Base-by-base conservation (phyloP, 139 green algal genomes). In the Trebouxia sp. region DNA sequence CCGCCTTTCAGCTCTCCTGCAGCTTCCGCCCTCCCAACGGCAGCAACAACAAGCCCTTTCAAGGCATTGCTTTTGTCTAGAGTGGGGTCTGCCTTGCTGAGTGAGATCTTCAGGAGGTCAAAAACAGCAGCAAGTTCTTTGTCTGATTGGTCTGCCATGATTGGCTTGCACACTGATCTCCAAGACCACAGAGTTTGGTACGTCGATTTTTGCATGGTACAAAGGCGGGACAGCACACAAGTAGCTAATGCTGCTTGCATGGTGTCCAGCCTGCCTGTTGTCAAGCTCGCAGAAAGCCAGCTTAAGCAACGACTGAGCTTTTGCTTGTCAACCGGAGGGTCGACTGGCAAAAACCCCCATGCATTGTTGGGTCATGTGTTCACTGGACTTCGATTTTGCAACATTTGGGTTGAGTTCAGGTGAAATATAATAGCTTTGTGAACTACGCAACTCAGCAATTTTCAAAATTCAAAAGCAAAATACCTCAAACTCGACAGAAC, bases 91-190 rank as follows among this genome's bases (percentile, higher is more conserved):
- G 48, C 4, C 48, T 55, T 55, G 48, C 48, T 55, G 48, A 55
- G 48, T 20, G 48, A 55, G 24, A 55, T 55, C 48, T 55, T 55
- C 3, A 55, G 48, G 48, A 55, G 48, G 48, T 55, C 48, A 8
- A 55, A 55, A 55, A 55, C 48, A 55, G 48, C 48, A 55, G 48
- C 48, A 55, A 55, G 48, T 55, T 55, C 48, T 55, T 55, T 55
- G 20, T 55, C 48, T 55, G 48, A 7, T 55, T 55, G 48, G 48
- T 15, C 48, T 55, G 48, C 48, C 48, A 55, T 55, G 48, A 20
- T 55, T 20, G 24, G 48, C 48, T 55, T 7, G 48, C 48, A 55
- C 48, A 55, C 2, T 55, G 48, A n/a, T n/a, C 48, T 55, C 48
- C n/a, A 55, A 55, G 48, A 55, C 48, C 5, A 55, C 48, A 55